Conservation (phyloP, 306 rosid species). For the Ammopiptanthus mongolicus region DNA sequence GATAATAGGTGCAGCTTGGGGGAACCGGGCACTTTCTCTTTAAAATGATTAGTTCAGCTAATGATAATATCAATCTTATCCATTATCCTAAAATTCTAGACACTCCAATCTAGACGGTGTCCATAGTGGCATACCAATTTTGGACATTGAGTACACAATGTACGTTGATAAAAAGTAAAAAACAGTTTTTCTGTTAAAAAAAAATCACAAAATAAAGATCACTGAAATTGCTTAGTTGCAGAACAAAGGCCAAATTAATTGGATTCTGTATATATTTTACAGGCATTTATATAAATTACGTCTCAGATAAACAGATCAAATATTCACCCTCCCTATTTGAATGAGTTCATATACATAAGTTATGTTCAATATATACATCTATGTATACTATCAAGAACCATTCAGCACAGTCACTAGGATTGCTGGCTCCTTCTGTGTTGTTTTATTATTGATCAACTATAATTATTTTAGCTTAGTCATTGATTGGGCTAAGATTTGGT, state of each 20-base stretch:
- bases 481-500: no score
- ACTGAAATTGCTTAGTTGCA: neutral
- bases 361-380: no score
- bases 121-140: neutral
- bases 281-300: neutral
- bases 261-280: neutral
- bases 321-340: no score
- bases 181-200: neutral
- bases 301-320: no score
- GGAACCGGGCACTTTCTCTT: neutral
- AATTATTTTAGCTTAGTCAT: no score
- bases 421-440: no score
- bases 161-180: no score
- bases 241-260: neutral
- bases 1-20: neutral
- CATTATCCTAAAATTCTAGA: neutral
- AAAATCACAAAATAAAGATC: no score
- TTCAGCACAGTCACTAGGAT: no score
- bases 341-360: no score
- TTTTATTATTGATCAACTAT: no score
- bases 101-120: neutral
- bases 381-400: no score
- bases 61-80: neutral
- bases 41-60: neutral
- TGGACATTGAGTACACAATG: neutral